Base-by-base conservation (phyloP, 129 eudicot species). In the Pseudognaphalium luteoalbum region DNA sequence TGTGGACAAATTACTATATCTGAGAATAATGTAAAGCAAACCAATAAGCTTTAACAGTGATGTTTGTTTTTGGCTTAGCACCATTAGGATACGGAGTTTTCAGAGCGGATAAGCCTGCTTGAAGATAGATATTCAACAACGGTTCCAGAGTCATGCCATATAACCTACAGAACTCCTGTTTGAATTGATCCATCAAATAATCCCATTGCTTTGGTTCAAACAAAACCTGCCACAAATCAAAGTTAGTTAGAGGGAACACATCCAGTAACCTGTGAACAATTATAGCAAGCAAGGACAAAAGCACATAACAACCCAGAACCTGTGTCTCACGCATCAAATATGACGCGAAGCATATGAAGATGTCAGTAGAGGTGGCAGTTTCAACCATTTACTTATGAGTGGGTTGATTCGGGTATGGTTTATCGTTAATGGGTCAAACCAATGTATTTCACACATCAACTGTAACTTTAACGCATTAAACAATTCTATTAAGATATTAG, bases 131-230 rank as follows among this genome's bases (percentile, higher is more conserved):
- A 75, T 95, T 91, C 86, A 95, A 83, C 86, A 95, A 83, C 47
- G 99, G 99, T 86, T 95, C 97, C n/a, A 89, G 79, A 64, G 97
- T 95, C 97, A 95, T 95, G 81, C 99, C 99, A 76, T 91, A 95
- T 78, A 95, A 78, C 83, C 73, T 91, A 83, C 89, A 95, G 87
- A 95, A 95, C 85, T 95, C 99, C 65, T 95, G 99, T 75, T 95
- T 95, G 80, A 95, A 95, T 81, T 95, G 97, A 60, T 91, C 97
- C 70, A 88, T 88, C 73, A 95, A 83, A 87, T 71, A 87, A 80
- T 91, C 96, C 99, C 99, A 95, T 68, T 95, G 99, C 79, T 95
- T 95, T 76, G 88, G 82, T 72, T 95, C 97, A 85, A 91, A 95
- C 71, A 95, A 87, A 62, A 86, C 96, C 99, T 95, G 87, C 60